Evolutionary conservation across 768 basidiomycete genomes (phyloP).

Genomic region (Mycena kentingensis): DNA sequence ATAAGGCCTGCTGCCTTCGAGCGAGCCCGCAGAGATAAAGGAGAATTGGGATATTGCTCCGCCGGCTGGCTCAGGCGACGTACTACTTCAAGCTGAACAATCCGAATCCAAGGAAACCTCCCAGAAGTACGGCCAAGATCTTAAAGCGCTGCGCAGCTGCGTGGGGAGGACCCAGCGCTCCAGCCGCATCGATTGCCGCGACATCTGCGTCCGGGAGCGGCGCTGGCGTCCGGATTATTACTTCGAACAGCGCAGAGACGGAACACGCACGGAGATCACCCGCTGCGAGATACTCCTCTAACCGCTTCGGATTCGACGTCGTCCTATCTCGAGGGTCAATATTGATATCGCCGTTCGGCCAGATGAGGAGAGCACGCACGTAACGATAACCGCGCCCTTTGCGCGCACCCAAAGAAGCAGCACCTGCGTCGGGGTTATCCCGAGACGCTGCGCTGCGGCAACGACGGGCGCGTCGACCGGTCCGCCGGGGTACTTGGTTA

Average conservation of each 20-base stretch:
- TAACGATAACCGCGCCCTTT: constrained; percentile 52
- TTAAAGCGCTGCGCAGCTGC: too few relatives aligned
- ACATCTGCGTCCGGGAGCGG: constrained; percentile 45
- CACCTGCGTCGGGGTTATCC: constrained; percentile 48
- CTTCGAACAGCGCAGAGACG: neutral
- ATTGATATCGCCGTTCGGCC: neutral
- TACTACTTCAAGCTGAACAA: too few relatives aligned
- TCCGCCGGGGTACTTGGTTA: constrained; percentile 45
- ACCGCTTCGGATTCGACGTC: constrained; percentile 41
- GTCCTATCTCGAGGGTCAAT: constrained; percentile 33
- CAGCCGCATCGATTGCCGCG: constrained; percentile 46
- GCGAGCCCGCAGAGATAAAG: too few relatives aligned
- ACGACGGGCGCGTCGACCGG: constrained; percentile 48
- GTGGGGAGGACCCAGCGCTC: constrained; percentile 42
- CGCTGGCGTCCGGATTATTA: constrained; percentile 26
- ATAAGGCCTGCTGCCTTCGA: too few relatives aligned
- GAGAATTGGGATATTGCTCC: too few relatives aligned
- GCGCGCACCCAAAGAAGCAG: constrained; percentile 49
- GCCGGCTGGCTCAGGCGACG: too few relatives aligned
- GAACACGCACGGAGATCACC: constrained; percentile 37
- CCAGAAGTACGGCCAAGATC: too few relatives aligned
- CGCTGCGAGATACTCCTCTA: constrained; percentile 50
- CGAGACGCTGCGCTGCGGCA: constrained; percentile 40
- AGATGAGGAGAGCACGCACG: constrained; percentile 29
- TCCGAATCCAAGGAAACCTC: too few relatives aligned